Conservation (phyloP, 2,329 filamentous ascomycete genomes). For the Pseudogymnoascus sp. region DNA sequence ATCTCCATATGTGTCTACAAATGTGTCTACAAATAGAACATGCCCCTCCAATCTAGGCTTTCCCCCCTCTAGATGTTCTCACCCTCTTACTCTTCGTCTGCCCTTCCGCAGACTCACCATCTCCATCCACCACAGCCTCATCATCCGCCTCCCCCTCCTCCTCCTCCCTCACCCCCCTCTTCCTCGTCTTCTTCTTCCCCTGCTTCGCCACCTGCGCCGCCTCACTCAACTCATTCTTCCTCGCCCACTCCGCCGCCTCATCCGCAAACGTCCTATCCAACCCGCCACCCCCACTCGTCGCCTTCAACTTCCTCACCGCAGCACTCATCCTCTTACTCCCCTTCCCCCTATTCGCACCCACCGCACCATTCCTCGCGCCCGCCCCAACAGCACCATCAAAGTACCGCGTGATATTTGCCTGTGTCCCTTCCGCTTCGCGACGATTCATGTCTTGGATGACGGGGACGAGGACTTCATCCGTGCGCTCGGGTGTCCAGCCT, state of each 20-base stretch:
- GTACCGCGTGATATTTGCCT: constrained; percentile 91
- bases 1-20: neutral
- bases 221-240: constrained; percentile 27
- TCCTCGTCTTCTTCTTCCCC: constrained; percentile 16
- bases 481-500: constrained; percentile 85
- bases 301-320: constrained; percentile 62
- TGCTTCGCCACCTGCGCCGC: constrained; percentile 21
- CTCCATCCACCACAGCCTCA: constrained; percentile 11
- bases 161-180: constrained; percentile 9
- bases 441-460: constrained; percentile 95
- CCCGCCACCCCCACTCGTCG: constrained; percentile 32
- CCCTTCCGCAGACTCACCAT: neutral
- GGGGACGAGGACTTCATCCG: constrained; percentile 90
- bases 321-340: constrained; percentile 71
- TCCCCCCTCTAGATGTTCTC: neutral
- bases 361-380: constrained; percentile 62
- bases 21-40: constrained; percentile 13
- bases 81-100: neutral
- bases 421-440: constrained; percentile 80
- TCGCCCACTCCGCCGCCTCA: constrained; percentile 27
- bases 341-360: constrained; percentile 47
- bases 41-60: neutral
- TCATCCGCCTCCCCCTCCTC: neutral
- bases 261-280: constrained; percentile 25
- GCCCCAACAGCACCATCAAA: constrained; percentile 70